phyloP scores from a whole-genome alignment of 768 basidiomycete genomes.

The Mycena indigotica region DNA sequence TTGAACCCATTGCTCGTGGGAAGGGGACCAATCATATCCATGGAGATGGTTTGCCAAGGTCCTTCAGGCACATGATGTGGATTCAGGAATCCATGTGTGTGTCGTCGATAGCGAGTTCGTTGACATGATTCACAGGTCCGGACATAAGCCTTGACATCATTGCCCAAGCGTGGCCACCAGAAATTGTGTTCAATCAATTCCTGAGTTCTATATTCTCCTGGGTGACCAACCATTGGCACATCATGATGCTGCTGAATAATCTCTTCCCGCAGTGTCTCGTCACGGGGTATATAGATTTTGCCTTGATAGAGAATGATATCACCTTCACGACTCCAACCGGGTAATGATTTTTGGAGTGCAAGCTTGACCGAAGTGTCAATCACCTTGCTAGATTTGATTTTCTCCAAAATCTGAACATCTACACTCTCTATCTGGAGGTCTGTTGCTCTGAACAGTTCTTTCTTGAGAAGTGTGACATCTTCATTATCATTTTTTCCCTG shows the following conservation, averaged over 20 bases:
- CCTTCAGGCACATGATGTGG: background rate
- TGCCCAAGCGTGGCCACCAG: background rate
- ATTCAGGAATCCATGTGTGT: background rate
- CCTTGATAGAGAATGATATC: background rate
- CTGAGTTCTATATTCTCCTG: background rate
- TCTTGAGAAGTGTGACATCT: background rate
- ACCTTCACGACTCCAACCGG: background rate
- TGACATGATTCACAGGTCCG: background rate
- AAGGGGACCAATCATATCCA: background rate
- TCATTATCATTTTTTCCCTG: background rate
- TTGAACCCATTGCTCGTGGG: background rate
- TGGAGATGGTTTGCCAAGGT: background rate
- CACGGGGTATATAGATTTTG: background rate
- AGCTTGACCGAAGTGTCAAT: background rate
- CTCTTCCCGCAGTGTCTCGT: slow-evolving; percentile 10
- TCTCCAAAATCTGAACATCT: background rate
- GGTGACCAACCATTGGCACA: slow-evolving; percentile 1
- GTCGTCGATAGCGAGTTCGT: background rate
- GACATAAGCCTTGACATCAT: background rate
- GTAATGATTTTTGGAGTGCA: background rate
- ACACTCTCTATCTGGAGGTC: background rate
- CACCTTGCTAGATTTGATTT: background rate
- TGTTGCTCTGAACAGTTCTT: background rate
- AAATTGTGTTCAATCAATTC: background rate
- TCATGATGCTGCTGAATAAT: slow-evolving; percentile 7